Conservation (phyloP, 371 early-diverging fungal species). For the Catenaria anguillulae region DNA sequence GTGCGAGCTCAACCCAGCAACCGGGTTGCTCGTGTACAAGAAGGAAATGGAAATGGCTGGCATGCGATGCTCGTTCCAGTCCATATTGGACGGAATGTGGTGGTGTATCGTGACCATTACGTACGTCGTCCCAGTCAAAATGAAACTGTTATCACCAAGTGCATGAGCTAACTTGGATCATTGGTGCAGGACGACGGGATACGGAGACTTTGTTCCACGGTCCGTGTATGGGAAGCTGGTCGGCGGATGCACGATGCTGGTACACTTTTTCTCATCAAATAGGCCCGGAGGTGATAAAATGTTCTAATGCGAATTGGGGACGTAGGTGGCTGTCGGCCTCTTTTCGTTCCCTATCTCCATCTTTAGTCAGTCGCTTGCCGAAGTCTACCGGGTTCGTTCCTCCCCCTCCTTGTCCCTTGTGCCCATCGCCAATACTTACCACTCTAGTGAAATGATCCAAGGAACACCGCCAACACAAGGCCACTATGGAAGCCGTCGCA, state of each 20-base stretch:
- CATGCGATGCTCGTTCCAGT: background rate
- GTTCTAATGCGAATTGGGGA: too few species aligned
- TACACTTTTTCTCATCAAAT: background rate
- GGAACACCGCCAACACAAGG: slow-evolving; percentile 6
- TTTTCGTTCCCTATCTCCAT: slow-evolving; percentile 9
- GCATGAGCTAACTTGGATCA: background rate
- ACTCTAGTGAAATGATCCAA: background rate
- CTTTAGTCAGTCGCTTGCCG: slow-evolving; percentile 5
- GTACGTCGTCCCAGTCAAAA: too few species aligned
- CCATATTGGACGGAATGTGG: background rate
- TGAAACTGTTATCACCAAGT: background rate
- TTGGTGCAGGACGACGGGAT: background rate
- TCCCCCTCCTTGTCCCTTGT: background rate
- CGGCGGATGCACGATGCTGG: background rate
- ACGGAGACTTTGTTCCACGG: slow-evolving; percentile 3
- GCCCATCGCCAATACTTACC: background rate
- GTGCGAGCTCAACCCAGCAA: background rate
- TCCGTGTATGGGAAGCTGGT: slow-evolving; percentile 3
- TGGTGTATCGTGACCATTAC: slow-evolving; percentile 7
- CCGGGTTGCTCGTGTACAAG: background rate
- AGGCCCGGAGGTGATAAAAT: background rate
- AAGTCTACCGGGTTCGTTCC: background rate
- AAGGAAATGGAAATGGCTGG: background rate
- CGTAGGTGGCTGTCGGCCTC: background rate
- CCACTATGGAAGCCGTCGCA: background rate